Evolutionary conservation across 768 basidiomycete genomes (phyloP).

Genomic region (Macrocybe gigantea): DNA sequence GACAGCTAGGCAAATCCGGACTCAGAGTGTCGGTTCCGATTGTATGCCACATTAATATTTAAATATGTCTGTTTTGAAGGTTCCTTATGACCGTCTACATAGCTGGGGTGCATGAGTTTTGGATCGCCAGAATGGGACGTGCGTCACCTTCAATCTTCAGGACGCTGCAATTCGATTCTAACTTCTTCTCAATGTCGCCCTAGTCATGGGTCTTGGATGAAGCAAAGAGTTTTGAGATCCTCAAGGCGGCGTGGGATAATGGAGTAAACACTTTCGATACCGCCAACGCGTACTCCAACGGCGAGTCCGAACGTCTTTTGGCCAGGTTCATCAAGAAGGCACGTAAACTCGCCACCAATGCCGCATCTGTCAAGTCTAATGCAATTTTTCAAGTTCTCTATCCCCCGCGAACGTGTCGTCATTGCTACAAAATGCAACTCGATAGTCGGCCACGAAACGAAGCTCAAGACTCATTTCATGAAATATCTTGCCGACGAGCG

Average conservation of each 20-base stretch:
- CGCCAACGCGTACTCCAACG: slow-evolving; percentile 30
- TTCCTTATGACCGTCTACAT: background rate
- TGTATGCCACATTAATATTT: slow-evolving; percentile 2
- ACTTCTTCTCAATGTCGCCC: slow-evolving; percentile 7
- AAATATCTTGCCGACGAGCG: slow-evolving; percentile 6
- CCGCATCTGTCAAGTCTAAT: slow-evolving; percentile 10
- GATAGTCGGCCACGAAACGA: slow-evolving; percentile 6
- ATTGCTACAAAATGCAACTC: slow-evolving; percentile 9
- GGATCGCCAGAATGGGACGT: slow-evolving; percentile 9
- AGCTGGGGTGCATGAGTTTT: slow-evolving; percentile 12
- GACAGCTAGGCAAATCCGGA: slow-evolving; percentile 8
- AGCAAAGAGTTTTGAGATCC: slow-evolving; percentile 35
- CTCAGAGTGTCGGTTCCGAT: slow-evolving; percentile 10
- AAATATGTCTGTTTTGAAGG: too few species aligned
- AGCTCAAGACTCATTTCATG: background rate
- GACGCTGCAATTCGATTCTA: too few species aligned
- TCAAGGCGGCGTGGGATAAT: slow-evolving; percentile 38
- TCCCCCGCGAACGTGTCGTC: slow-evolving; percentile 9
- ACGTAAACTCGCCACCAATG: background rate
- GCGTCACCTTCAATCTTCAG: background rate
- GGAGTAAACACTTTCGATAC: slow-evolving; percentile 35
- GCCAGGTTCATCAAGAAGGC: slow-evolving; percentile 34
- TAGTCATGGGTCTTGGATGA: slow-evolving; percentile 45
- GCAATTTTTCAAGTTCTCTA: slow-evolving; percentile 9
- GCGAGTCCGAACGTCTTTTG: slow-evolving; percentile 33